Evolutionary conservation across 192 early-diverging fungal species (phyloP), one percentile per base, ranked within the genome.

Genomic region (Diversispora eburnea): DNA sequence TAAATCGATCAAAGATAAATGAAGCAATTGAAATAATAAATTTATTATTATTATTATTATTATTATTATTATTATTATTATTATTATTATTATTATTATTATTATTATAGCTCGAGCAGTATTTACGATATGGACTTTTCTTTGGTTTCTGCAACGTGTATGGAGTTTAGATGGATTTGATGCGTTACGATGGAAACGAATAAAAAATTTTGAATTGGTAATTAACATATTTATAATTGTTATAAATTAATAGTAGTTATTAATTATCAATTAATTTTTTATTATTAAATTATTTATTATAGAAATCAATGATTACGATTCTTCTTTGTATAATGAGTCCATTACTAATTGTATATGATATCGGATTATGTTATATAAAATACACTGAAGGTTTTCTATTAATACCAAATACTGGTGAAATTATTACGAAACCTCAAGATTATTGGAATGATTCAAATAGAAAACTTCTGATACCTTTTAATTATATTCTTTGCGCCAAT

Each of bases 401-500:
- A 8, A 59, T 74, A 15, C 75, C 75, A 6, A 47, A 66, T 43
- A 77, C 46, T 8, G 75, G 74, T 4, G 74, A 81, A 43, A 64
- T 76, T 39, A 55, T 76, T 54, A 33, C 52, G 1, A 76, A 19
- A 19, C 80, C 80, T 3, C 58, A 76, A 22, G 3, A 39, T 5
- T 60, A 74, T 52, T 81, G 77, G 77, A 78, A 68, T n/a, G 48
- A 73, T 19, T 15, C 47, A 17, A 67, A 81, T 25, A 20, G 72
- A 55, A n/a, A 63, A 7, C 48, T 73, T 4, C 8, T 69, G 3
- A 8, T 59, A 12, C 59, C 75, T n/a, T 59, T 70, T 20, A 71
- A 82, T 68, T 82, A 82, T 62, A 64, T 71, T 22, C 75, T 80
- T 6, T 82, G 79, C 48, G 72, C 77, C 19, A 78, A 69, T 33